Evolutionary conservation across 1,284 basidiomycete genomes (phyloP), one percentile per base, ranked within the genome.

Genomic region (Cryptococcus depauperatus): DNA sequence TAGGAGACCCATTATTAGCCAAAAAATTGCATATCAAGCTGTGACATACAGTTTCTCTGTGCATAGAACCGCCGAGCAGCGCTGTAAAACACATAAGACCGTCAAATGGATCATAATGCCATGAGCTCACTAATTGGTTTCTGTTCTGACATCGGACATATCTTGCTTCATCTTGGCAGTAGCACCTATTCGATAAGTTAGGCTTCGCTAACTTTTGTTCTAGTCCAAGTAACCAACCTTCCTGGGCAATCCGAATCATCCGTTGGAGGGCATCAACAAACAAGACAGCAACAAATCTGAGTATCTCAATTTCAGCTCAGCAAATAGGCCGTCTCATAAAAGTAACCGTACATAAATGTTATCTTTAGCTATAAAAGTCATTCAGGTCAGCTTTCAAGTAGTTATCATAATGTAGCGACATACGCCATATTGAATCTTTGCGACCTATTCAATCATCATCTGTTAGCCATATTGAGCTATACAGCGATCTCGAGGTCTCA

Each of bases 51-150:
- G 81, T 61, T 71, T 84, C 89, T 61, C 65, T 76, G 74, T 40
- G 73, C 72, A 68, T 95, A 96, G 76, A 96, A 96, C 71, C 90
- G 86, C 50, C 86, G 79, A 13, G 90, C 90, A 6, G 88, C 67
- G 53, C 68, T 70, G 48, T 4, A 27, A 3, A n/a, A 42, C 25
- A 48, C 37, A 25, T 39, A 16, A 4, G 34, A 32, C 27, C 23
- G 38, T 30, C 26, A 22, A 11, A 33, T 11, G 26, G 32, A 23
- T 26, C 5, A 23, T 9, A 22, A 41, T 28, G 26, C 16, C 19
- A 43, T 39, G 7, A 6, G 55, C 65, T 50, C 79, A 64, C 89
- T 68, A 77, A 69, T 81, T 87, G 35, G 85, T 85, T 68, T 95
- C 90, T 3, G 81, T 80, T 43, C 84, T 77, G 4, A 81, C 79